These are phyloP conservation scores for Populus hybrid DNA, from an alignment of 441 rosid species.

Conservation along the genomic window DNA sequence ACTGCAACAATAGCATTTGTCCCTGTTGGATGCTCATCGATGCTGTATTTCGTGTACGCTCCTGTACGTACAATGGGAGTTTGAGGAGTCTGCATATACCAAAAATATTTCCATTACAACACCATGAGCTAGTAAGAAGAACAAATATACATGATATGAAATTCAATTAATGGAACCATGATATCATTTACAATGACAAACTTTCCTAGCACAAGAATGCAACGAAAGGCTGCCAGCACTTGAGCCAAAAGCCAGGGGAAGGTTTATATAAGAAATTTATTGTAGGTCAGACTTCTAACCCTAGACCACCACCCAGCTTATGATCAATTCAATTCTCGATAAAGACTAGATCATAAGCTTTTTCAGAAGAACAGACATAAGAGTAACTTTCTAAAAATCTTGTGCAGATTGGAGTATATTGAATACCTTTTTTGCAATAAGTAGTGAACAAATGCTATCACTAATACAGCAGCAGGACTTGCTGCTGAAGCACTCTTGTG, in stretches of 20 bases:
- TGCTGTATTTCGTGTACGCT: constrained; percentile 61
- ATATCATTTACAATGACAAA: not conserved
- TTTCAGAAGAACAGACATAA: not conserved
- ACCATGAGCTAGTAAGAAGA: not conserved
- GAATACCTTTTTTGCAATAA: not conserved
- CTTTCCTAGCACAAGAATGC: not conserved
- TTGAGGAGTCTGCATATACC: constrained; percentile 86
- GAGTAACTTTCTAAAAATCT: not conserved
- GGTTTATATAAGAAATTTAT: not conserved
- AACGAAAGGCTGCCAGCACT: not conserved
- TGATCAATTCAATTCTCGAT: not conserved
- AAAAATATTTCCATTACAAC: constrained; percentile 10
- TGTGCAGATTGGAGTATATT: not conserved
- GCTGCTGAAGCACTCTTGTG: not conserved
- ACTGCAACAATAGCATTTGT: constrained; percentile 99
- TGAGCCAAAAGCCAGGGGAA: not conserved
- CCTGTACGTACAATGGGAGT: constrained; percentile 85
- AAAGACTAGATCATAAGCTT: not conserved
- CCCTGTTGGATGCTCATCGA: constrained; percentile 89
- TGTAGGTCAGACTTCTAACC: not conserved
- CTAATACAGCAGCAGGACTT: not conserved
- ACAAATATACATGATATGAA: not conserved
- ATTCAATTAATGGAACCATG: not conserved
- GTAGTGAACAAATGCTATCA: not conserved
- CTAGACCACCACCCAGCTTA: not conserved